Conservation (phyloP, 805 yeast genomes). For the Saccharomycopsis babjevae region DNA sequence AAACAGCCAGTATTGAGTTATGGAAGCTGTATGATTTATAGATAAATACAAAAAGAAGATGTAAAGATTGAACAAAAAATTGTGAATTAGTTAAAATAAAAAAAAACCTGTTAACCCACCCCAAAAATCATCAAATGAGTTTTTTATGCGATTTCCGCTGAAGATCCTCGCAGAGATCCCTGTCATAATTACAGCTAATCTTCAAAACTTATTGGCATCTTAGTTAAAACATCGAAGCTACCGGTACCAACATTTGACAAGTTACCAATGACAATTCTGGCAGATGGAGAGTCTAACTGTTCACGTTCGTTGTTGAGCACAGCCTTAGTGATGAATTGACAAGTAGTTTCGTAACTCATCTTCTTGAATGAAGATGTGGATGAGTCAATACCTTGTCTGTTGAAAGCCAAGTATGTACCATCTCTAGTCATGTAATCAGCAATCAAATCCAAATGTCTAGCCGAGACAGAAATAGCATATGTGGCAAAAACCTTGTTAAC, state of each 20-base stretch:
- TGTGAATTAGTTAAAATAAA: too few relatives aligned
- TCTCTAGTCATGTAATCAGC: constrained; percentile 99
- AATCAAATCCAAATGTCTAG: constrained; percentile 90
- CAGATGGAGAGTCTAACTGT: constrained; percentile 82
- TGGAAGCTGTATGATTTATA: too few relatives aligned
- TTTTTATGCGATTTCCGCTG: too few relatives aligned
- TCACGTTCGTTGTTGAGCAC: constrained; percentile 88
- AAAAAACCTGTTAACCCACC: too few relatives aligned
- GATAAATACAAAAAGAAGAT: too few relatives aligned
- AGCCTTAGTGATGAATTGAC: constrained; percentile 93
- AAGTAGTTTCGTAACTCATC: constrained; percentile 98
- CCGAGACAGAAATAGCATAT: constrained; percentile 87
- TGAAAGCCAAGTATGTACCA: constrained; percentile 92
- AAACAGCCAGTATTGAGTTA: too few relatives aligned
- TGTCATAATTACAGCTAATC: neutral
- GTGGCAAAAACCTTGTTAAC: constrained; percentile 92
- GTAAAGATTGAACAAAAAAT: too few relatives aligned
- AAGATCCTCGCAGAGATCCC: neutral
- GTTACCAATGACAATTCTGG: constrained; percentile 87
- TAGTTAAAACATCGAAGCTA: constrained; percentile 64
- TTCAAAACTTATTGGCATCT: constrained; percentile 25
- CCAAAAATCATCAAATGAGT: too few relatives aligned
- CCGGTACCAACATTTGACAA: constrained; percentile 93
- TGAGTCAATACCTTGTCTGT: constrained; percentile 96
- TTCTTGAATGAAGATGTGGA: constrained; percentile 94